Evolutionary conservation across 2,329 filamentous ascomycete species (phyloP), one percentile per base, ranked within the genome.

Genomic region (Teratosphaeriaceae sp.): DNA sequence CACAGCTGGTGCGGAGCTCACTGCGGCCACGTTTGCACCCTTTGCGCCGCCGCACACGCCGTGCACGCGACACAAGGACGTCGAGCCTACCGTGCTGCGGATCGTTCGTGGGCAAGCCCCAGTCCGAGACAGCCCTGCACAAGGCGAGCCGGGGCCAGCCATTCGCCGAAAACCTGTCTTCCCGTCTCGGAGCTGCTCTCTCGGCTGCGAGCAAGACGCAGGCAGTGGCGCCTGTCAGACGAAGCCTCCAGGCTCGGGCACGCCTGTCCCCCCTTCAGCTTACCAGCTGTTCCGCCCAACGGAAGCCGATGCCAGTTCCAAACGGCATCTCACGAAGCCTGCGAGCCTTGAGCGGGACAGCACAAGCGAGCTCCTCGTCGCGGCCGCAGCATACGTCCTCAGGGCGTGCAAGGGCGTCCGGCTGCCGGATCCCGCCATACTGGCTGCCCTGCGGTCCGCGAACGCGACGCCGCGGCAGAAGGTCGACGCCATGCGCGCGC

Each of bases 381-480:
- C 15, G 3, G 6, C n/a, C 31, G 6, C 20, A 6, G 23, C 18
- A n/a, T 29, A 31, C 23, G 33, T 20, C 1, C n/a, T 40, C 21
- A 2, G 36, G 2, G 18, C n/a, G 4, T 37, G 30, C 24, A 27
- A 33, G 11, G 5, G 8, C 30, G 3, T 37, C 5, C 43, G 15
- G 3, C 5, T 44, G 9, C 42, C 42, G 13, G n/a, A 22, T 5
- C 11, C 20, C 18, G 22, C 4, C 21, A 33, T 49, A 19, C 13
- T 54, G 0, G 47, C 47, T 11, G 46, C 51, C 5, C 35, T 60
- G 8, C 47, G 37, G 9, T 43, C 45, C 9, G 31, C 53, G 5
- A 35, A 44, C 5, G 49, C 53, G 2, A 46, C 49, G 15, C 42
- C 48, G 5, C 43, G 50, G 20, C 50, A 59, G 33, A 58, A 56